phyloP scores from a whole-genome alignment of 805 yeast genomes.

The Myxozyma mucilagina region DNA sequence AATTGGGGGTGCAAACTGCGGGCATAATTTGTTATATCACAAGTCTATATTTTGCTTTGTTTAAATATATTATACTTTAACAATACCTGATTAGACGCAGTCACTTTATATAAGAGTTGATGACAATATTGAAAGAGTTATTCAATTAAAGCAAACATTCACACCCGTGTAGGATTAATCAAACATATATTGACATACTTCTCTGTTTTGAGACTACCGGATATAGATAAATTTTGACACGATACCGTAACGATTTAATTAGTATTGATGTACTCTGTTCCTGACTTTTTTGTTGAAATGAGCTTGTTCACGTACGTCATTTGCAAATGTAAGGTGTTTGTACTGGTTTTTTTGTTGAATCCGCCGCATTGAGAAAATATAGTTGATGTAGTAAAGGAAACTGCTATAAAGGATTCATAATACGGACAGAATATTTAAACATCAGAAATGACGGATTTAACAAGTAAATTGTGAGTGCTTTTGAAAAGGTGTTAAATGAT shows the following conservation, averaged over 20 bases:
- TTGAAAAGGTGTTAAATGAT: not conserved
- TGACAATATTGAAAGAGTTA: too few species aligned
- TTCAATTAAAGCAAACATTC: too few species aligned
- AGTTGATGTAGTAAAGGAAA: not conserved
- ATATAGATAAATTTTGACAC: too few species aligned
- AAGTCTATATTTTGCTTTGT: not conserved
- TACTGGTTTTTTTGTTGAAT: not conserved
- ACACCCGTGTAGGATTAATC: too few species aligned
- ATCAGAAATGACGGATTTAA: not conserved
- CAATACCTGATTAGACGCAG: not conserved
- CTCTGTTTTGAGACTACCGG: too few species aligned
- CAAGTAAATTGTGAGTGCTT: not conserved
- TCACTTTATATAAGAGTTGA: too few species aligned
- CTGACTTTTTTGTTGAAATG: too few species aligned
- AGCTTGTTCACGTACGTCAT: too few species aligned
- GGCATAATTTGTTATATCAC: not conserved
- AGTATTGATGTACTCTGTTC: too few species aligned
- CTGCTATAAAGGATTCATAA: not conserved
- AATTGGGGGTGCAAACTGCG: not conserved
- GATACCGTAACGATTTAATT: too few species aligned
- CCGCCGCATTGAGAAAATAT: not conserved
- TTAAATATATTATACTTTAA: not conserved
- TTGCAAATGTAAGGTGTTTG: not conserved
- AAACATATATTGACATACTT: too few species aligned
- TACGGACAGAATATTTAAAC: not conserved